Conservation (phyloP, 768 basidiomycete genomes). For the Psilocybe azurescens region DNA sequence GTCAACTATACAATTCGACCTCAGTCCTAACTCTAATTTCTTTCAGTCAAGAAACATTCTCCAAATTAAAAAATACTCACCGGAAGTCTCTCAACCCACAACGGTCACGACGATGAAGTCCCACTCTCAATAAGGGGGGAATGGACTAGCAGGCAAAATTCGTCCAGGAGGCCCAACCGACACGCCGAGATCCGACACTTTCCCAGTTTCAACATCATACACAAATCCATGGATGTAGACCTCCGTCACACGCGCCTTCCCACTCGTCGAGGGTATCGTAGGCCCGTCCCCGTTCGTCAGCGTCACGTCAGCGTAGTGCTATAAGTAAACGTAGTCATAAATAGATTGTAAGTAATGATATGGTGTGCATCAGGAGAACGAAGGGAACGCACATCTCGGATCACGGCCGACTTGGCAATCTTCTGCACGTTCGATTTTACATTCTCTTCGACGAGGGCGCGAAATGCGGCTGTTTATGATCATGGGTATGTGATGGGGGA, state of each 20-base stretch:
- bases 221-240: conserved; percentile 62
- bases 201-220: conserved; percentile 59
- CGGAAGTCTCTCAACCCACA: background rate
- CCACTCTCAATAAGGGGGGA: conserved; percentile 6
- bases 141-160: conserved; percentile 34
- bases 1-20: too few species aligned
- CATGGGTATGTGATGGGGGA: too few species aligned
- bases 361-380: background rate
- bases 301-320: conserved; percentile 1
- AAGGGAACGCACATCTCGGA: conserved; percentile 31
- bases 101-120: background rate
- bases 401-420: conserved; percentile 31
- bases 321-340: background rate
- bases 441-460: conserved; percentile 49
- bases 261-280: background rate
- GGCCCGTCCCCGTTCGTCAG: background rate
- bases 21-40: too few species aligned
- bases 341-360: background rate
- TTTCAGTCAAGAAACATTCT: too few species aligned
- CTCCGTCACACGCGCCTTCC: conserved; percentile 11
- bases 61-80: too few species aligned
- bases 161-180: conserved; percentile 42
- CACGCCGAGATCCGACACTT: conserved; percentile 51
- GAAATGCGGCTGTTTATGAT: conserved; percentile 37
- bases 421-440: conserved; percentile 37